phyloP scores from a whole-genome alignment of 2,329 filamentous ascomycete species.

The Sarocladium kiliense region DNA sequence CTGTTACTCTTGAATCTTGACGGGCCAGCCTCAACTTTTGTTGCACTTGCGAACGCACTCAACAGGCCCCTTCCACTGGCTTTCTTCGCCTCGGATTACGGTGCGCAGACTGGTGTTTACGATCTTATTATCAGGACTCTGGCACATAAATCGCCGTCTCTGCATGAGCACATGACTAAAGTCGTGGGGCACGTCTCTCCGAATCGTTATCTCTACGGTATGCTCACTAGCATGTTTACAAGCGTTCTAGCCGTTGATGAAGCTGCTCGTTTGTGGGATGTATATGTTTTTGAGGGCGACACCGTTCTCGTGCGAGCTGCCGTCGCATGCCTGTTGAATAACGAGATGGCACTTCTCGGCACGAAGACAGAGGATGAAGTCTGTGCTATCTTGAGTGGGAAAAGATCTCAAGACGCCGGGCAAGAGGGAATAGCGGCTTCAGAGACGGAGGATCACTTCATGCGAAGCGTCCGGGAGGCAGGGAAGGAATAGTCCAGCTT shows the following conservation, averaged over 20 bases:
- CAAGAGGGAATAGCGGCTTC: slow-evolving; percentile 26
- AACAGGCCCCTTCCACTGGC: slow-evolving; percentile 71
- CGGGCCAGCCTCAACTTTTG: slow-evolving; percentile 58
- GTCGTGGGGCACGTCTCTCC: slow-evolving; percentile 39
- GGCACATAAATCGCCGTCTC: slow-evolving; percentile 54
- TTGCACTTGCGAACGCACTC: slow-evolving; percentile 69
- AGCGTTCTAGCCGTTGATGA: slow-evolving; percentile 60
- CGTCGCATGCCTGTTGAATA: slow-evolving; percentile 57
- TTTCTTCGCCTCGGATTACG: slow-evolving; percentile 66
- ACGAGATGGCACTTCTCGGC: slow-evolving; percentile 46
- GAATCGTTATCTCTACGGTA: slow-evolving; percentile 49
- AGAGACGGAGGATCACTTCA: slow-evolving; percentile 46
- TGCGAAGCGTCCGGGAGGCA: slow-evolving; percentile 32
- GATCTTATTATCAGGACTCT: slow-evolving; percentile 64
- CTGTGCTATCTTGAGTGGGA: slow-evolving; percentile 18
- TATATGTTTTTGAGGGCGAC: slow-evolving; percentile 80
- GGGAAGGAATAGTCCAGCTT: slow-evolving; percentile 23
- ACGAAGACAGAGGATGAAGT: slow-evolving; percentile 41
- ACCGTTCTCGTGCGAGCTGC: slow-evolving; percentile 64
- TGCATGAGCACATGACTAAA: slow-evolving; percentile 60
- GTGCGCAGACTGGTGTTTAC: slow-evolving; percentile 65
- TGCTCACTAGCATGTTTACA: slow-evolving; percentile 64
- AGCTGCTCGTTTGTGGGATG: slow-evolving; percentile 71
- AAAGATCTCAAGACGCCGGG: slow-evolving; percentile 19
- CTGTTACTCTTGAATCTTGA: slow-evolving; percentile 68